These are phyloP conservation scores for Leccinum ochraceum DNA, from an alignment of 768 basidiomycete genomes.

Conservation along the genomic window DNA sequence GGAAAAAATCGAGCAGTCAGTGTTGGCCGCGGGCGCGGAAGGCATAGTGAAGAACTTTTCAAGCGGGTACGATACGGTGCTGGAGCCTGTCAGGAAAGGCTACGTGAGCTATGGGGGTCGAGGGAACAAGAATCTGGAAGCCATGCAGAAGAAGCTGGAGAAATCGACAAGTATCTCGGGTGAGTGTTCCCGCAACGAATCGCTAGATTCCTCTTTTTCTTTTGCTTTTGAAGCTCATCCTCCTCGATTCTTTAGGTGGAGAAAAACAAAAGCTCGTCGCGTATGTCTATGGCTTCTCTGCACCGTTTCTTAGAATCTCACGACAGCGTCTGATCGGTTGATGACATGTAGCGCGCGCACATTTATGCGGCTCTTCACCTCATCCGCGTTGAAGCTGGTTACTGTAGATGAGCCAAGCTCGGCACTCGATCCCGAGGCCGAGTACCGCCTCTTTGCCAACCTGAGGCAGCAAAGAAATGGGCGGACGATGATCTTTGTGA, in stretches of 20 bases:
- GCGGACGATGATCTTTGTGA: constrained; percentile 43
- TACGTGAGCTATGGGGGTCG: constrained; percentile 30
- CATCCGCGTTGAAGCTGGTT: constrained; percentile 29
- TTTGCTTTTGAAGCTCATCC: neutral
- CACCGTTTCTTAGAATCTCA: neutral
- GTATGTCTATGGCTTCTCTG: constrained; percentile 7
- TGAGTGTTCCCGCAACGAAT: neutral
- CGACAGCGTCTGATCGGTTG: neutral
- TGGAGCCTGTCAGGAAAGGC: constrained; percentile 34
- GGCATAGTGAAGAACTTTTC: constrained; percentile 40
- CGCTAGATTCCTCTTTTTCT: neutral
- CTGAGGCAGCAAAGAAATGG: constrained; percentile 32
- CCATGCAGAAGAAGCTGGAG: constrained; percentile 20
- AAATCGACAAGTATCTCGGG: constrained; percentile 29
- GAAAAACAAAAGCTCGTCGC: constrained; percentile 36
- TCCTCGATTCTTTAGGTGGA: constrained; percentile 21
- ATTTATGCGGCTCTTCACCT: constrained; percentile 41
- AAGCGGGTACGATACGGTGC: constrained; percentile 39
- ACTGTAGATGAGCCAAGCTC: constrained; percentile 42
- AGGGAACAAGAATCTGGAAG: constrained; percentile 15
- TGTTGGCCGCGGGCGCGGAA: constrained; percentile 41
- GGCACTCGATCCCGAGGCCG: constrained; percentile 39
- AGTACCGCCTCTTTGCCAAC: constrained; percentile 34
- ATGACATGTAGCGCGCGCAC: constrained; percentile 33
- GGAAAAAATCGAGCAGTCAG: constrained; percentile 20